These are phyloP conservation scores for Lodderomyces elongisporus DNA, from an alignment of 1,139 yeast genomes.

Conservation along the genomic window DNA sequence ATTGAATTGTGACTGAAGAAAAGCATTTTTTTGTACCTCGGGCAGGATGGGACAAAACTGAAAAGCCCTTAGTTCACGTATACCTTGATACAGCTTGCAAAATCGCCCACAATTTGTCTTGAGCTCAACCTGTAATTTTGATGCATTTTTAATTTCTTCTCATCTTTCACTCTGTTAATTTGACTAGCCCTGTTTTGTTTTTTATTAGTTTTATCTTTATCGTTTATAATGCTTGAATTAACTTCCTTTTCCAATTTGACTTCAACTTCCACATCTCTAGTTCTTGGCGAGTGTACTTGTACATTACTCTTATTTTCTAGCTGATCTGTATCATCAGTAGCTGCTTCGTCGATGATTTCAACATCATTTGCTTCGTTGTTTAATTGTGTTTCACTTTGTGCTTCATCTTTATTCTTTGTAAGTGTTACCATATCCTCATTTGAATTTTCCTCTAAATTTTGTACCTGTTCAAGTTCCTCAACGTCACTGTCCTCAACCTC, in stretches of 20 bases:
- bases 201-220: not conserved
- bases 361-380: conserved; percentile 2
- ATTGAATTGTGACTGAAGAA: too few species aligned
- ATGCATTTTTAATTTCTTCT: not conserved
- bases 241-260: conserved; percentile 3
- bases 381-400: conserved; percentile 1
- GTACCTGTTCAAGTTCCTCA: not conserved
- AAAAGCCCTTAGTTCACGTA: conserved; percentile 7
- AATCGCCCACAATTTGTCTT: conserved; percentile 9
- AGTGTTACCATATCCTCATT: not conserved
- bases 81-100: conserved; percentile 11
- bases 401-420: not conserved
- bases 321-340: too few species aligned
- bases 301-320: too few species aligned
- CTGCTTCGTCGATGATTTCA: too few species aligned
- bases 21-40: too few species aligned
- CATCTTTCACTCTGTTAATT: not conserved
- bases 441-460: too few species aligned
- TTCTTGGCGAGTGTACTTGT: too few species aligned
- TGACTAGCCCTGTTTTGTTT: conserved; percentile 2
- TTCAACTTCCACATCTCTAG: not conserved
- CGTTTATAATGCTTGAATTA: not conserved
- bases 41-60: too few species aligned
- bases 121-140: conserved; percentile 3
- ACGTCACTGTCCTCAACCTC: not conserved